These are phyloP conservation scores for Gorgonomyces haynaldii DNA, from an alignment of 192 early-diverging fungal genomes.

Conservation along the genomic window DNA sequence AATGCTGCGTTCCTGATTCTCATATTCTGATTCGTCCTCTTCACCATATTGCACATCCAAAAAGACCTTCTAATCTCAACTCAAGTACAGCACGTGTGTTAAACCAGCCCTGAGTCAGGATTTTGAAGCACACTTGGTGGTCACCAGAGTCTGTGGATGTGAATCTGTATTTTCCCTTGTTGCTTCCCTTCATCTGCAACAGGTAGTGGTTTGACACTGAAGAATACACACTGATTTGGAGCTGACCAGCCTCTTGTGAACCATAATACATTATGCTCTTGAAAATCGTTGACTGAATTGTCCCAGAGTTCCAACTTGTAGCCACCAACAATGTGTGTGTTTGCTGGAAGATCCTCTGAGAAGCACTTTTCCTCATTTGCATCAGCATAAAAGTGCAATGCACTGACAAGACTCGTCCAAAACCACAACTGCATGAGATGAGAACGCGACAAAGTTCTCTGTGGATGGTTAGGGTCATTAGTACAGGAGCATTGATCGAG, in stretches of 20 bases:
- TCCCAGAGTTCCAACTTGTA: not conserved
- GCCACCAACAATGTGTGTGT: slow-evolving; percentile 3
- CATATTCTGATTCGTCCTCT: slow-evolving; percentile 3
- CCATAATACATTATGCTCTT: not conserved
- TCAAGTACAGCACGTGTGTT: not conserved
- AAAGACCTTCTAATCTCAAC: not conserved
- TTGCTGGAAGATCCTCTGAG: slow-evolving; percentile 1
- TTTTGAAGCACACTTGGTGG: slow-evolving; percentile 74
- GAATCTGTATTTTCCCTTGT: slow-evolving; percentile 79
- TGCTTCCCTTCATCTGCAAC: slow-evolving; percentile 63
- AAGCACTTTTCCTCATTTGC: slow-evolving; percentile 4
- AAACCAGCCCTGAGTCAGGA: not conserved
- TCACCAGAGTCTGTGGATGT: slow-evolving; percentile 79
- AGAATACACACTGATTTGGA: not conserved
- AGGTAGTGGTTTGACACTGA: slow-evolving; percentile 35
- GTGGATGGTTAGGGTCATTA: slow-evolving; percentile 3
- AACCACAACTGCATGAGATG: too few species aligned
- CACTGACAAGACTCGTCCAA: not conserved
- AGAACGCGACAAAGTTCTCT: not conserved
- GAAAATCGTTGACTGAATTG: not conserved
- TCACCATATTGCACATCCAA: slow-evolving; percentile 6
- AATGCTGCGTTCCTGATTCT: not conserved
- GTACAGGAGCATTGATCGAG: slow-evolving; percentile 20
- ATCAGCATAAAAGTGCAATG: slow-evolving; percentile 6
- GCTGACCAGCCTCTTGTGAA: not conserved